These are phyloP conservation scores for Lactifluus piperatus DNA, from an alignment of 768 basidiomycete species.

Conservation along the genomic window DNA sequence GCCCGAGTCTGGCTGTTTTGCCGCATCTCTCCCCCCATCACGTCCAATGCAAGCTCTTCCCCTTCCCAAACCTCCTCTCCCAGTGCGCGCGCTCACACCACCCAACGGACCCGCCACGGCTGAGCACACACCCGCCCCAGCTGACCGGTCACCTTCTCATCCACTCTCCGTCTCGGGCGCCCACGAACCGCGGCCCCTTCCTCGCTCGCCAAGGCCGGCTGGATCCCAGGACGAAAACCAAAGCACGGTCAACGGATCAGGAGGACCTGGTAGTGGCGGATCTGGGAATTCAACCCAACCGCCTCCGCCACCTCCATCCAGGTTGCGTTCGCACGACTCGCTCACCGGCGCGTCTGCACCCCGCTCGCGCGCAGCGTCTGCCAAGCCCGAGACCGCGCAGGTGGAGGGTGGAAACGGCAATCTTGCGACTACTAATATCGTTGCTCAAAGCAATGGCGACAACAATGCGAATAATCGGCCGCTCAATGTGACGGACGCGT, in stretches of 20 bases:
- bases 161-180: constrained; percentile 4
- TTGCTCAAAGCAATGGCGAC: constrained; percentile 21
- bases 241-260: neutral
- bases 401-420: neutral
- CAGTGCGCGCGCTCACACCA: constrained; percentile 1
- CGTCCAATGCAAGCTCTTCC: constrained; percentile 13
- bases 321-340: constrained; percentile 14
- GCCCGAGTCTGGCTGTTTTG: neutral
- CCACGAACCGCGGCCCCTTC: constrained; percentile 3
- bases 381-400: constrained; percentile 3
- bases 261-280: neutral
- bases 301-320: neutral
- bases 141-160: constrained; percentile 8
- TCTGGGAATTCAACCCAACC: neutral
- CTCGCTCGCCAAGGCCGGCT: constrained; percentile 7
- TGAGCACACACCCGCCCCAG: constrained; percentile 2
- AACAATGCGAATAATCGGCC: constrained; percentile 39
- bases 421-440: neutral
- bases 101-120: neutral
- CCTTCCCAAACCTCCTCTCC: constrained; percentile 10
- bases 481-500: constrained; percentile 87
- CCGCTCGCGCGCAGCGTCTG: constrained; percentile 15
- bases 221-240: neutral
- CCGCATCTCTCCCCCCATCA: constrained; percentile 3
- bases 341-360: constrained; percentile 5